A percentile compares a stretch with the other conserved stretches of the same genome.
phyloP scores from a whole-genome alignment of 345 rosid species.

The Brassica rapa region DNA sequence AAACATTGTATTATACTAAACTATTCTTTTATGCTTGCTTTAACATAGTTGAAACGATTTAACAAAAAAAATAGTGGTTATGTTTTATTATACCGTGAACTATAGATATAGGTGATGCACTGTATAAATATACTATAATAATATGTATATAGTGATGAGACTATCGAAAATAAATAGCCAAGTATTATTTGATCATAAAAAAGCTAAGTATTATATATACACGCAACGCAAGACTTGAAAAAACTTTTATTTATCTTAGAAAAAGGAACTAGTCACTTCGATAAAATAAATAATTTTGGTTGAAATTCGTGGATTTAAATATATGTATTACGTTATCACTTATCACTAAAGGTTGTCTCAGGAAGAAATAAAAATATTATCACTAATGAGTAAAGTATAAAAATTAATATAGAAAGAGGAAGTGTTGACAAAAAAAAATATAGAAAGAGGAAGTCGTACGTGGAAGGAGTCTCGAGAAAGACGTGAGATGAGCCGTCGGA shows the following conservation, averaged over 20 bases:
- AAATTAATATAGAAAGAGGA: background rate
- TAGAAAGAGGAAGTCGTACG: constrained; percentile 1
- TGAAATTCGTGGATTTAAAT: background rate
- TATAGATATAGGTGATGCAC: background rate
- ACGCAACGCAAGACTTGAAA: background rate
- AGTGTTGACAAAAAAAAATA: background rate
- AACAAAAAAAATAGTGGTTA: background rate
- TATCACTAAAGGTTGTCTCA: background rate
- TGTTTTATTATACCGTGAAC: background rate
- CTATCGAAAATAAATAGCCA: background rate
- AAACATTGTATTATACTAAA: background rate
- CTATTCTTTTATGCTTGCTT: background rate
- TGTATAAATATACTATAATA: background rate
- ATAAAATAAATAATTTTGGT: background rate
- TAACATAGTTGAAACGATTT: background rate
- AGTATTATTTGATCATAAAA: background rate
- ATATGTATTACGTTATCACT: background rate
- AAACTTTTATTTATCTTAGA: too few relatives aligned
- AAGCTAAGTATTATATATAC: background rate
- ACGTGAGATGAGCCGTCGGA: constrained; percentile 30
- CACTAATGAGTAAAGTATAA: background rate
- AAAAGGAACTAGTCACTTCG: background rate
- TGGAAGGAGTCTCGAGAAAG: constrained; percentile 26
- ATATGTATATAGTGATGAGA: background rate
- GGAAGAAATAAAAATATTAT: background rate